Conservation (phyloP, 2,329 filamentous ascomycete species). For the Fusarium graminum region DNA sequence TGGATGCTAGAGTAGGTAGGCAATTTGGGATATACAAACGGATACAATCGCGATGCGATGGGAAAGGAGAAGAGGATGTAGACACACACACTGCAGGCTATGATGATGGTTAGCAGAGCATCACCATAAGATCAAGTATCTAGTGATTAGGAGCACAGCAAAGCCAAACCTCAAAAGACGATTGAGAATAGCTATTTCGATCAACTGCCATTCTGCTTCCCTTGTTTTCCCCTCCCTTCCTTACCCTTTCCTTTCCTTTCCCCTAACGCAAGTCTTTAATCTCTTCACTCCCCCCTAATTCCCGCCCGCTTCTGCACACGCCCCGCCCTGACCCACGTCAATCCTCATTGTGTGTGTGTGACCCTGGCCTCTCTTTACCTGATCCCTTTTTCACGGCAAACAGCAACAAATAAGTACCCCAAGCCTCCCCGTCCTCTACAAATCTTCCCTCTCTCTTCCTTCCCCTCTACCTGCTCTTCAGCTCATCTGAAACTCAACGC, state of each 20-base stretch:
- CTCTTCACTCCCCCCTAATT: constrained; percentile 41
- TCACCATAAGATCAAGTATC: background rate
- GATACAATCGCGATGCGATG: background rate
- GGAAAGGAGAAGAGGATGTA: background rate
- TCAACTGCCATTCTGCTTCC: constrained; percentile 6
- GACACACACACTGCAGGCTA: background rate
- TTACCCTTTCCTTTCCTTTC: constrained; percentile 1
- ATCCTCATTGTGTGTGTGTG: constrained; percentile 30
- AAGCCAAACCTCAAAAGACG: background rate
- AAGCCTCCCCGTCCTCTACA: constrained; percentile 51
- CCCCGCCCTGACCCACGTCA: constrained; percentile 33
- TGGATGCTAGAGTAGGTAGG: background rate
- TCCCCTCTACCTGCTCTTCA: constrained; percentile 53
- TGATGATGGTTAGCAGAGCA: background rate
- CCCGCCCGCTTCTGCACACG: constrained; percentile 37
- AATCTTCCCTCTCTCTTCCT: constrained; percentile 50
- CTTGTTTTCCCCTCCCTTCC: background rate
- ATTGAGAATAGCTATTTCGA: background rate
- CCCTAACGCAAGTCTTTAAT: constrained; percentile 30
- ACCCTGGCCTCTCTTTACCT: constrained; percentile 26
- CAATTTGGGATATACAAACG: background rate
- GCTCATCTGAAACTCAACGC: constrained; percentile 51
- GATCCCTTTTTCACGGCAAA: constrained; percentile 30
- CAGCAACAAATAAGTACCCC: constrained; percentile 59
- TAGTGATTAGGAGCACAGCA: background rate